phyloP scores from a whole-genome alignment of 768 basidiomycete species.

The Hericium alpestre region DNA sequence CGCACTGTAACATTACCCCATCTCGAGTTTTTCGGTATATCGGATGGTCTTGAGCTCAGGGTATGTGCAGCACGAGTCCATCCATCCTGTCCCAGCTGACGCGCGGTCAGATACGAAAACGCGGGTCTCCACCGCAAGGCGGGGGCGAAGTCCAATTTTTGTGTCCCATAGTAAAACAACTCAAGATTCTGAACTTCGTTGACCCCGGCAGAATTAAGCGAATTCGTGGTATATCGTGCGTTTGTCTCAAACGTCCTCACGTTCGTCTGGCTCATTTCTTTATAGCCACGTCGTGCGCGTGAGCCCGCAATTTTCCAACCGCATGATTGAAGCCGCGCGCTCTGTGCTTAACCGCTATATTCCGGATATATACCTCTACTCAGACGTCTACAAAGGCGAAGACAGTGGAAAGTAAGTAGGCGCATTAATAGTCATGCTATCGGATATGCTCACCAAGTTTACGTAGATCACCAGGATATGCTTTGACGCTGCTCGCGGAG shows the following conservation, averaged over 20 bases:
- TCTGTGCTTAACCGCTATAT: conserved; percentile 93
- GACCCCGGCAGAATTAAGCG: conserved; percentile 87
- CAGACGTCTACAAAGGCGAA: conserved; percentile 95
- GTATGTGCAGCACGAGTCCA: conserved; percentile 28
- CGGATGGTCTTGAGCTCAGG: conserved; percentile 82
- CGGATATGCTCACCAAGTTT: neutral
- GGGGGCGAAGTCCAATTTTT: conserved; percentile 91
- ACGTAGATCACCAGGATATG: conserved; percentile 88
- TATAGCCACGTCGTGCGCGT: conserved; percentile 89
- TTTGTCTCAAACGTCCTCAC: conserved; percentile 10
- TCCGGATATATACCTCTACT: conserved; percentile 96
- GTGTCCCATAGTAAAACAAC: conserved; percentile 85
- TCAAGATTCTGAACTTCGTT: conserved; percentile 87
- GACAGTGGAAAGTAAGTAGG: conserved; percentile 86
- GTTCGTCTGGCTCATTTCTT: neutral
- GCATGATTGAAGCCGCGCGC: conserved; percentile 92
- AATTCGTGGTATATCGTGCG: conserved; percentile 92
- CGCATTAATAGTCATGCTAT: neutral
- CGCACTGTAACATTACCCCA: conserved; percentile 87
- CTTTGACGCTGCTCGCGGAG: conserved; percentile 80
- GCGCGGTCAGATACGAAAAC: conserved; percentile 70
- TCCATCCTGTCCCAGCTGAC: neutral
- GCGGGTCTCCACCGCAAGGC: conserved; percentile 84
- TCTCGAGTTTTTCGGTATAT: conserved; percentile 81
- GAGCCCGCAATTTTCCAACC: conserved; percentile 93